Conservation (phyloP, 495 filamentous ascomycete species). For the Podospora tetraspora region DNA sequence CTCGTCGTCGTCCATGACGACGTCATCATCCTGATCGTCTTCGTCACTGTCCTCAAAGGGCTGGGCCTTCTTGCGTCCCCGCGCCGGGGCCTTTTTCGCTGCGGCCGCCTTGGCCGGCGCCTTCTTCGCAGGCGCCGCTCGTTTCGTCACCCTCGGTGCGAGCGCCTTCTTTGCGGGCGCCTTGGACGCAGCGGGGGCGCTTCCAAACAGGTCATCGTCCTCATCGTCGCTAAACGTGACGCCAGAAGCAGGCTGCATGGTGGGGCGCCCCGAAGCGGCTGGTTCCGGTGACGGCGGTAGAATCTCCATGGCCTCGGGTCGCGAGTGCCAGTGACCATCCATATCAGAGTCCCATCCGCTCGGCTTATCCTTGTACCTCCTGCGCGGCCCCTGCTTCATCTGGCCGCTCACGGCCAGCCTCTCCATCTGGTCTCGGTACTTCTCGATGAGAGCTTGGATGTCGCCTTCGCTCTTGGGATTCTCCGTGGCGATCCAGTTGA, state of each 20-base stretch:
- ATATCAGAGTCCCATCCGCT: constrained; percentile 80
- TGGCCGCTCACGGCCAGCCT: constrained; percentile 63
- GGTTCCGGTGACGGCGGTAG: constrained; percentile 40
- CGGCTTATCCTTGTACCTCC: constrained; percentile 65
- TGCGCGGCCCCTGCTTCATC: constrained; percentile 51
- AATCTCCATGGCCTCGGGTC: constrained; percentile 60
- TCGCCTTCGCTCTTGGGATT: constrained; percentile 55
- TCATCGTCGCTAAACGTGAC: constrained; percentile 27
- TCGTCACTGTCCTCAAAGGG: constrained; percentile 53
- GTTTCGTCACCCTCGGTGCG: constrained; percentile 33
- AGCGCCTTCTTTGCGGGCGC: constrained; percentile 33
- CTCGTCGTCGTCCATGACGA: constrained; percentile 58
- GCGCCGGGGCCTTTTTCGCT: constrained; percentile 35
- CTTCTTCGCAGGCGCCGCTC: constrained; percentile 38
- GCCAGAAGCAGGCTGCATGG: constrained; percentile 20
- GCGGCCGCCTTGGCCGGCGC: constrained; percentile 35
- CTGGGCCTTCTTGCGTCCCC: constrained; percentile 44
- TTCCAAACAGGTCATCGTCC: constrained; percentile 37
- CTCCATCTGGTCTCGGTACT: constrained; percentile 64
- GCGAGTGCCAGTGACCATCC: constrained; percentile 79
- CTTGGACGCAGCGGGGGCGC: constrained; percentile 24
- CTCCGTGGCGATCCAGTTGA: constrained; percentile 71
- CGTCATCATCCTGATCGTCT: constrained; percentile 60
- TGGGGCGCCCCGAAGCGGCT: constrained; percentile 36
- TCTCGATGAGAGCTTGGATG: constrained; percentile 67